Conservation (phyloP, 1,139 yeast genomes). For the Diutina pseudorugosa region DNA sequence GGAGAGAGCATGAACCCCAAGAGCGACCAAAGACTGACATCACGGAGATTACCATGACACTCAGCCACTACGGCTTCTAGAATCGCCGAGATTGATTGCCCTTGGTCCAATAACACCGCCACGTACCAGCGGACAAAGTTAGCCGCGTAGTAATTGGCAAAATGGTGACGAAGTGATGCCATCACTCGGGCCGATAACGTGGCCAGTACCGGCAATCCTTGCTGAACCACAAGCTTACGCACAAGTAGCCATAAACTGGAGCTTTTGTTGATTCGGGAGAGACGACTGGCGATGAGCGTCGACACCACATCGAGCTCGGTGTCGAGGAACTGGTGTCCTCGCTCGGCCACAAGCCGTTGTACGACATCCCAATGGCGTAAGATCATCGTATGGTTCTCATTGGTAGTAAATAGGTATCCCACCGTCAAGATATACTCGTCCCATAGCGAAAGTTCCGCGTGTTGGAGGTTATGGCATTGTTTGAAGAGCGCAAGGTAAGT, state of each 20-base stretch:
- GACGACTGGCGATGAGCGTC: slow-evolving; percentile 20
- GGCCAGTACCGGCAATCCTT: slow-evolving; percentile 4
- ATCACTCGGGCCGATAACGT: slow-evolving; percentile 13
- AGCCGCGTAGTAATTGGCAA: slow-evolving; percentile 31
- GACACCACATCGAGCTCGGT: slow-evolving; percentile 21
- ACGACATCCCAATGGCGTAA: slow-evolving; percentile 13
- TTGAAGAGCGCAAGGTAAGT: slow-evolving; percentile 21
- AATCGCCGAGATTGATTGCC: slow-evolving; percentile 4
- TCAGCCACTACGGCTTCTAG: slow-evolving; percentile 5
- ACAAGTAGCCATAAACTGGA: slow-evolving; percentile 28
- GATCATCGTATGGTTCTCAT: slow-evolving; percentile 27
- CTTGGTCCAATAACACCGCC: slow-evolving; percentile 6
- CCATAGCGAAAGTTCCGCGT: slow-evolving; percentile 3
- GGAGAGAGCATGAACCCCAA: slow-evolving; percentile 6
- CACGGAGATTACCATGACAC: slow-evolving; percentile 17
- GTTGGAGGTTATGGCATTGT: slow-evolving; percentile 18
- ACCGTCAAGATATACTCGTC: slow-evolving; percentile 15
- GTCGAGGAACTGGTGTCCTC: slow-evolving; percentile 6
- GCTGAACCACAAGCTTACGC: slow-evolving; percentile 17
- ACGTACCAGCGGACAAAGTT: slow-evolving; percentile 20
- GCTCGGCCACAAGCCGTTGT: neutral
- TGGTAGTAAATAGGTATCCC: slow-evolving; percentile 26
- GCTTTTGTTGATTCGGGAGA: slow-evolving; percentile 30
- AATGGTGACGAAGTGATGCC: slow-evolving; percentile 23
- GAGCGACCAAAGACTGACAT: slow-evolving; percentile 24